These are phyloP conservation scores for Physocladia obscura DNA, from an alignment of 192 early-diverging fungal species.

Conservation along the genomic window DNA sequence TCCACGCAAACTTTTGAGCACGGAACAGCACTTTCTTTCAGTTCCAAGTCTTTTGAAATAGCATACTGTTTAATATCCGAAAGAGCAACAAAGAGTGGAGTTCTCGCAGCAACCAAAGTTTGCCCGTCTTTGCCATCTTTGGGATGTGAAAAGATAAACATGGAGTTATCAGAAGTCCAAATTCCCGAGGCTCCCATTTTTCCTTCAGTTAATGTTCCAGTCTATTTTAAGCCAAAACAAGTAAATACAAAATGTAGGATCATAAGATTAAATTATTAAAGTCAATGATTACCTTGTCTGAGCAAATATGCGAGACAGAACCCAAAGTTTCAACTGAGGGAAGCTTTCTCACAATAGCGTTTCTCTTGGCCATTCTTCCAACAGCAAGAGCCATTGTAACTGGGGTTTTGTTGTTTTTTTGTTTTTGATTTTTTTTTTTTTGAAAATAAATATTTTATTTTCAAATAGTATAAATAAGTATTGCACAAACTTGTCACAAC, in stretches of 20 bases:
- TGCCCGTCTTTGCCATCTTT: slow-evolving; percentile 31
- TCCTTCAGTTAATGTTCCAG: slow-evolving; percentile 94
- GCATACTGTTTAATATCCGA: background rate
- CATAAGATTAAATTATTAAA: background rate
- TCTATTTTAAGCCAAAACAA: too few species aligned
- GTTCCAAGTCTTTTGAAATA: background rate
- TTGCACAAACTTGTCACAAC: slow-evolving; percentile 77
- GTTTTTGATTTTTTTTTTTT: too few species aligned
- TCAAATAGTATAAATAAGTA: background rate
- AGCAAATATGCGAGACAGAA: slow-evolving; percentile 94
- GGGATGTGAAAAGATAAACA: slow-evolving; percentile 66
- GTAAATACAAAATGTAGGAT: slow-evolving; percentile 10
- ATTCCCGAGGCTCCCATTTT: slow-evolving; percentile 90
- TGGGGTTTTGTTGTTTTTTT: too few species aligned
- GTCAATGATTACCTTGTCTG: slow-evolving; percentile 71
- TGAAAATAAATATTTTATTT: background rate
- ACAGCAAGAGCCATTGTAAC: slow-evolving; percentile 97
- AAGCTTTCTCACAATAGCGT: slow-evolving; percentile 89
- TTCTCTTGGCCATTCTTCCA: slow-evolving; percentile 82
- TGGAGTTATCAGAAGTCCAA: slow-evolving; percentile 75
- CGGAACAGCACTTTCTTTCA: background rate
- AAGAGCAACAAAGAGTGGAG: slow-evolving; percentile 8
- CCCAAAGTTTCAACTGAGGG: slow-evolving; percentile 94
- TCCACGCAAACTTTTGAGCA: background rate
- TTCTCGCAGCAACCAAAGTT: slow-evolving; percentile 27